These are phyloP conservation scores for Phytophthora lateralis DNA, from an alignment of 352 stramenopile species.

Conservation along the genomic window DNA sequence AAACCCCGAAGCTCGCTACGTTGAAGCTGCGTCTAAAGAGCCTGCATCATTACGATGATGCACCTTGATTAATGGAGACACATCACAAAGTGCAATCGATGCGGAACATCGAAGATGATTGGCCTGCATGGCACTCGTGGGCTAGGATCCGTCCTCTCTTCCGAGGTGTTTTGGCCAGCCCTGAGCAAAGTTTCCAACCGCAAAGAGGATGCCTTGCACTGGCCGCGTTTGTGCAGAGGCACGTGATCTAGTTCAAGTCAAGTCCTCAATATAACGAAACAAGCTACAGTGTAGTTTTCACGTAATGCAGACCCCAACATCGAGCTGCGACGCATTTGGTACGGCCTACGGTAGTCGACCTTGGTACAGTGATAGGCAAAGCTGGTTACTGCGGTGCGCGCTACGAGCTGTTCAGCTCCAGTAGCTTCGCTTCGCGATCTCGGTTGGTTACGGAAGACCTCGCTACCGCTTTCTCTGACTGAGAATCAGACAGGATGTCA, in stretches of 20 bases:
- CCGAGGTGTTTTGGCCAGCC: no score
- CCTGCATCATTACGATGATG: not conserved
- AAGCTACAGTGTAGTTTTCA: no score
- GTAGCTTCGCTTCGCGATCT: no score
- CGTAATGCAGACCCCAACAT: not conserved
- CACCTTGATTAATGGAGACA: no score
- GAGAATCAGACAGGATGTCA: not conserved
- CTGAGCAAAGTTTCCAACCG: not conserved
- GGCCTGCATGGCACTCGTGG: no score
- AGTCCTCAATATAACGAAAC: not conserved
- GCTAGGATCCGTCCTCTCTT: no score
- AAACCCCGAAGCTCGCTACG: not conserved
- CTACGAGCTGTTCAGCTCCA: not conserved
- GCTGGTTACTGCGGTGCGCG: not conserved
- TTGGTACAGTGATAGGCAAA: not conserved
- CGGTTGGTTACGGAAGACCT: no score
- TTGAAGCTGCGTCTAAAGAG: not conserved
- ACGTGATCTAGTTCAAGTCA: slow-evolving; percentile 7
- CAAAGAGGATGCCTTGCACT: not conserved
- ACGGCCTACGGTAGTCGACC: not conserved
- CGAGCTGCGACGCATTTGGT: not conserved
- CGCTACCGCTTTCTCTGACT: not conserved
- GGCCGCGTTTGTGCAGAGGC: not conserved
- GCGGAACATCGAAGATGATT: no score
- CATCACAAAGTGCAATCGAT: no score